Base-by-base conservation (phyloP, 1,284 basidiomycete genomes). In the Ganoderma lucidum region DNA sequence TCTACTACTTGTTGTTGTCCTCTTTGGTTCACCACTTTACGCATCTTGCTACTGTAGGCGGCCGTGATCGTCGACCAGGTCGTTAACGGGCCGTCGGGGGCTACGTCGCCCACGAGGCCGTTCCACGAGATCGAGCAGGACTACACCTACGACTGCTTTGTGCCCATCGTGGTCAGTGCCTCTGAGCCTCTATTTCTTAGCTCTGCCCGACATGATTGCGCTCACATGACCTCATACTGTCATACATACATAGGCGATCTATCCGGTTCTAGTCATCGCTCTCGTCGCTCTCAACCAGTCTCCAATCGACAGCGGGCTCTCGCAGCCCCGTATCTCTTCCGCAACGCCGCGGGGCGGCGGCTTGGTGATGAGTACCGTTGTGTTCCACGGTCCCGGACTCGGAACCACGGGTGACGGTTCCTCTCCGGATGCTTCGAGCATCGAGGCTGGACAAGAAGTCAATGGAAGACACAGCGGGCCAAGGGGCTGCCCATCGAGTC, bases 221-320 rank as follows among this genome's bases (percentile, higher is more conserved):
- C 32, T 35, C 1, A 32, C n/a, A 1, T 32, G 14, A 19, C 6
- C 15, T 19, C 48, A 3, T 19, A 9, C 9, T 15, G 23, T 23
- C 28, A 12, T 9, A n/a, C 8, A 2, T 17, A 8, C 37, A 8
- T 30, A 63, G 62, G 62, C 62, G 30, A 51, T 63, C 44, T 63
- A 63, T 32, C 62, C 62, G 30, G 45, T 63, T 28, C 44, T 51
- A 1, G 53, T 63, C 45, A 39, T 63, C 62, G 62, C 45, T 2
- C 30, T 63, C 45, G 10, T 35, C 41, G 62, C 62, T 15, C 28
- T 63, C 30, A 35, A 63, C 45, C 23, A 63, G 62, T 48, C 62
- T 3, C 59, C 30, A 17, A 30, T 60, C 37, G 59, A 37, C 30
- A n/a, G 48, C 23, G 48, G 48, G 23, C 12, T 53, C 48, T 51